Base-by-base conservation (phyloP, 371 early-diverging fungal genomes). In the Rhizopus stolonifer region DNA sequence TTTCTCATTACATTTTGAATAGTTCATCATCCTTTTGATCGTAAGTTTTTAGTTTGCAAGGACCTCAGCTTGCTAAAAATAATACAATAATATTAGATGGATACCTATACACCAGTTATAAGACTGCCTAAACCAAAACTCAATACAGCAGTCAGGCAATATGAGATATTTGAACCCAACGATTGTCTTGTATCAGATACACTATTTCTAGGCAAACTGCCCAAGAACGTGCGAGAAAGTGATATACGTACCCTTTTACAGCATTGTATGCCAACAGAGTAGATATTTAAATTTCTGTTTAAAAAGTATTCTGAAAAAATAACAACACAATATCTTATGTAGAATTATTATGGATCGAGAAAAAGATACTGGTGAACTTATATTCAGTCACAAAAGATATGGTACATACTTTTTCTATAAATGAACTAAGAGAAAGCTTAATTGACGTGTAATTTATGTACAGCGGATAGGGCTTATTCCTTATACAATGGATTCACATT, bases 251-350 rank as follows among this genome's bases (percentile, higher is more conserved):
- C 54, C 4, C 54, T 77, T 42, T 44, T 77, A 17, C 71, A 77
- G 29, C 58, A 66, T 49, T 77, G 67, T 52, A 67, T 64, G 58
- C 74, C 77, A 17, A 47, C 56, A 17, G 73, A 77, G 77, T 77
- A 69, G 51, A 69, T 36, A 47, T 39, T 36, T 34, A 31, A 38
- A 10, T 10, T 29, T 29, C 10, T 29, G 4, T 49, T 29, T 51
- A 39, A 43, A 23, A 51, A 21, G 18, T 42, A 21, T 19, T 42
- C 8, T 21, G 10, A 36, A n/a, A 29, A 29, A 36, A n/a, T 36
- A 36, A 36, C 15, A 36, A 36, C 22, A 10, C 22, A 42, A 39
- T 56, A 36, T 25, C 21, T 29, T 34, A 51, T 39, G 17, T 51
- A 61, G 58, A 39, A 65, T 58, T n/a, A 40, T 51, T 23, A 25